phyloP scores from a whole-genome alignment of 179 eudicot species.

The Carnegiea gigantea region DNA sequence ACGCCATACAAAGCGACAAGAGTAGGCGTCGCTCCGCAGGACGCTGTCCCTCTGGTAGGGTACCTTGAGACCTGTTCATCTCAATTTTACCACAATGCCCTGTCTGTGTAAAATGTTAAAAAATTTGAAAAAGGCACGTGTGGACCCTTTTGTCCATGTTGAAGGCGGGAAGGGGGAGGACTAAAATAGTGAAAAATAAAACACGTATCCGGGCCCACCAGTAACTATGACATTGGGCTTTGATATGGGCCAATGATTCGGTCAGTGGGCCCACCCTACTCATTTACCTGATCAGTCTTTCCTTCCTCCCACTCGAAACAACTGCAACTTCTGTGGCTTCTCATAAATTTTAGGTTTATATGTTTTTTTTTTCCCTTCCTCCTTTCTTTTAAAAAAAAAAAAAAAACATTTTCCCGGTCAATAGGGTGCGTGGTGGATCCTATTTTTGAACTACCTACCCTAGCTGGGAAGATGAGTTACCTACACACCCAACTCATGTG shows the following conservation, averaged over 20 bases:
- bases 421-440: neutral
- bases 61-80: neutral
- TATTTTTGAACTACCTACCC: neutral
- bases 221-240: neutral
- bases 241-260: slow-evolving; percentile 10
- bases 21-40: slow-evolving; percentile 4
- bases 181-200: neutral
- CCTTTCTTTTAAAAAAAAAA: too few species aligned
- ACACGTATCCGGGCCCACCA: neutral
- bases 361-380: neutral
- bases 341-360: neutral
- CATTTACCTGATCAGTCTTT: neutral
- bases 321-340: neutral
- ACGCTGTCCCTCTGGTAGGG: slow-evolving; percentile 8
- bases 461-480: too few species aligned
- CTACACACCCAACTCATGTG: too few species aligned
- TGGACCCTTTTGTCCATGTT: slow-evolving; percentile 9
- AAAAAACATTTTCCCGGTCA: too few species aligned
- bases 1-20: slow-evolving; percentile 19
- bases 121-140: neutral
- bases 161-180: neutral
- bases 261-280: neutral
- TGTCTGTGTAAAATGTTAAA: neutral
- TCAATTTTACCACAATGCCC: neutral
- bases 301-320: neutral